Percentiles rank a stretch among this genome's conserved stretches.
These are phyloP conservation scores for Phytopythium cucurbitacearum DNA, from an alignment of 352 stramenopile species.

Conservation along the genomic window DNA sequence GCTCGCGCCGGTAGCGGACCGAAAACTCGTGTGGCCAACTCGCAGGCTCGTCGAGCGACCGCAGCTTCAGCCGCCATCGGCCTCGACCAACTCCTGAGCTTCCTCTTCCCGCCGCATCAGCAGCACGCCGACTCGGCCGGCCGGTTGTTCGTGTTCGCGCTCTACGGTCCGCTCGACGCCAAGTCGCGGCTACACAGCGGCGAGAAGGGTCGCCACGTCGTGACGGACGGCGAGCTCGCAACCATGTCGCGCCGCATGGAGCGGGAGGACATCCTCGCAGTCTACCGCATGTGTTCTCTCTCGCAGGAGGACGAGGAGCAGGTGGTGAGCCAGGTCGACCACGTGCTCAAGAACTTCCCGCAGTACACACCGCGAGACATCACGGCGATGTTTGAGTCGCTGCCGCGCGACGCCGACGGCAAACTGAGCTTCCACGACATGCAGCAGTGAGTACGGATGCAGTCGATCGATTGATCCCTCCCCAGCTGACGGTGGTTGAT, in stretches of 20 bases:
- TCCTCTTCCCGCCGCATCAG: slow-evolving; percentile 72
- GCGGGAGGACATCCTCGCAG: slow-evolving; percentile 72
- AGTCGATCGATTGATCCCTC: background rate
- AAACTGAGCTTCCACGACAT: slow-evolving; percentile 79
- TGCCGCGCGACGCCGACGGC: slow-evolving; percentile 35
- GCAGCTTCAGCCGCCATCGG: slow-evolving; percentile 20
- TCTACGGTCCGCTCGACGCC: slow-evolving; percentile 73
- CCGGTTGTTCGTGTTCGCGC: slow-evolving; percentile 71
- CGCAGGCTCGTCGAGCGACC: background rate
- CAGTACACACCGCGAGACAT: slow-evolving; percentile 69
- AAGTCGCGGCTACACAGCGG: slow-evolving; percentile 52
- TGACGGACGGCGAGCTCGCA: slow-evolving; percentile 71
- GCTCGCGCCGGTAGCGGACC: slow-evolving; percentile 3
- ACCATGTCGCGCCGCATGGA: slow-evolving; percentile 79
- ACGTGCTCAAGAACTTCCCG: slow-evolving; percentile 51
- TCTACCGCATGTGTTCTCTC: slow-evolving; percentile 60
- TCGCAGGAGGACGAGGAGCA: slow-evolving; percentile 71
- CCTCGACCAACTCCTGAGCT: slow-evolving; percentile 59
- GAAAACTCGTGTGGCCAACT: slow-evolving; percentile 1
- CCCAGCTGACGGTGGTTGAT: background rate
- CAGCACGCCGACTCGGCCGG: slow-evolving; percentile 77
- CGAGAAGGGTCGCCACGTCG: slow-evolving; percentile 53
- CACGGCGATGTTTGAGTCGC: slow-evolving; percentile 40
- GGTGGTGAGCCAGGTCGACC: slow-evolving; percentile 70
- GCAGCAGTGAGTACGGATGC: slow-evolving; percentile 35